Conservation (phyloP, 2,329 filamentous ascomycete genomes). For the Lecanosticta acicola region DNA sequence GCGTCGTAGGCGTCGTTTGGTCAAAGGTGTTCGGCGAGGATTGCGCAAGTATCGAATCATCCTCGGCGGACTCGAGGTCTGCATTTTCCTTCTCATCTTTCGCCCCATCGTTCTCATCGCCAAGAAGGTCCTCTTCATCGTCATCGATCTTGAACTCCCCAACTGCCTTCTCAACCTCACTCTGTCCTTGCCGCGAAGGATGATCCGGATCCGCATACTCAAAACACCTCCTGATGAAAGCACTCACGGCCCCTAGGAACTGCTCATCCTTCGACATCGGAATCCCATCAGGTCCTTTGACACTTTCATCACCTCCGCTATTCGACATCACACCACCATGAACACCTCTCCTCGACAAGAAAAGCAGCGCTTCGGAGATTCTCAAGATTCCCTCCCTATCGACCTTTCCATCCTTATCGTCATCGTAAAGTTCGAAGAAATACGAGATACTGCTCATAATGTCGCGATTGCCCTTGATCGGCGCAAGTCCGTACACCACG, state of each 20-base stretch:
- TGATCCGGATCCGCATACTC: conserved; percentile 93
- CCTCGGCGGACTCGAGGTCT: conserved; percentile 17
- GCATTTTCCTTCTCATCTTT: conserved; percentile 47
- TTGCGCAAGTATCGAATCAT: conserved; percentile 24
- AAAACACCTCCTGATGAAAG: conserved; percentile 93
- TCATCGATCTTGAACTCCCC: conserved; percentile 71
- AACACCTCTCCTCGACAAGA: conserved; percentile 82
- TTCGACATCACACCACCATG: conserved; percentile 42
- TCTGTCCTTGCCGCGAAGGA: conserved; percentile 25
- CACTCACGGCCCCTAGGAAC: conserved; percentile 87
- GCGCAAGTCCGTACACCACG: conserved; percentile 82
- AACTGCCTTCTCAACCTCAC: conserved; percentile 37
- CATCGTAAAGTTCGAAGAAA: conserved; percentile 96
- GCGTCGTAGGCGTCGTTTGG: conserved; percentile 33
- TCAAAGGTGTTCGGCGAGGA: conserved; percentile 30
- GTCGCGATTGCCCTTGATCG: conserved; percentile 86
- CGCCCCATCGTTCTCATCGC: conserved; percentile 52
- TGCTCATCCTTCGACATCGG: conserved; percentile 65
- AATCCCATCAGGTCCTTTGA: conserved; percentile 29
- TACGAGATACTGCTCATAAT: conserved; percentile 98
- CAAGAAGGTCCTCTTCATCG: conserved; percentile 39
- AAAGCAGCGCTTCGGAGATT: conserved; percentile 89
- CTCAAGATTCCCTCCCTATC: conserved; percentile 91
- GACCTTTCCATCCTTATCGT: conserved; percentile 82
- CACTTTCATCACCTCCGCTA: conserved; percentile 16